Evolutionary conservation across 169 alveolate genomes (phyloP), one percentile per base, ranked within the genome.

Genomic region (Plasmodium chabaudi): DNA sequence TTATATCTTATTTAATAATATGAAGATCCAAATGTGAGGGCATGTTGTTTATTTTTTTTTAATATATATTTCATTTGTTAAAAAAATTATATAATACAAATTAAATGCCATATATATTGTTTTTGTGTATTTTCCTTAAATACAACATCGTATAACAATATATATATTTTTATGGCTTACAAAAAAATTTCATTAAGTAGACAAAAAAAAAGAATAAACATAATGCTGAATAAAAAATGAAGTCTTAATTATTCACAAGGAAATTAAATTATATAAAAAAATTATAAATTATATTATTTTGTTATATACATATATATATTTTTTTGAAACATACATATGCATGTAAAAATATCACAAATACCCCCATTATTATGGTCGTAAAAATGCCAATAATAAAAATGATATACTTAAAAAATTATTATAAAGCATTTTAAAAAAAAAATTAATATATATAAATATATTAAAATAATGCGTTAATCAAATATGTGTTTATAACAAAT

Each of bases 161-260:
- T 34, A 34, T 34, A 34, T 34, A 2, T 34, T 34, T 34, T 34
- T 34, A 34, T 34, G 42, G 42, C 4, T 34, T 34, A 34, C 42
- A 34, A 34, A 34, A 34, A 34, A 34, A 3, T 34, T 34, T 34
- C 42, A 34, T 34, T 34, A 0, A 34, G 42, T 63, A 63, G 55
- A 63, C 72, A 71, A 71, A 71, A 71, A 71, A 70, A 46, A 46
- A 70, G 23, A 70, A 70, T 49, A 70, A 70, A 25, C 49, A 21
- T 42, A 47, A 0, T 21, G 1, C 25, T 1, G 25, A 21, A 68
- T 12, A 34, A 42, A 42, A 68, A 68, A 34, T 53, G 15, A 71
- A 60, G 53, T 34, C 53, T 34, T 55, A 71, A 55, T 25, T 63
- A n/a, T 23, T 34, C 23, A 63, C 23, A 55, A 23, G 51, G 59